phyloP scores from a whole-genome alignment of 768 basidiomycete species.

The Paxillus involutus region DNA sequence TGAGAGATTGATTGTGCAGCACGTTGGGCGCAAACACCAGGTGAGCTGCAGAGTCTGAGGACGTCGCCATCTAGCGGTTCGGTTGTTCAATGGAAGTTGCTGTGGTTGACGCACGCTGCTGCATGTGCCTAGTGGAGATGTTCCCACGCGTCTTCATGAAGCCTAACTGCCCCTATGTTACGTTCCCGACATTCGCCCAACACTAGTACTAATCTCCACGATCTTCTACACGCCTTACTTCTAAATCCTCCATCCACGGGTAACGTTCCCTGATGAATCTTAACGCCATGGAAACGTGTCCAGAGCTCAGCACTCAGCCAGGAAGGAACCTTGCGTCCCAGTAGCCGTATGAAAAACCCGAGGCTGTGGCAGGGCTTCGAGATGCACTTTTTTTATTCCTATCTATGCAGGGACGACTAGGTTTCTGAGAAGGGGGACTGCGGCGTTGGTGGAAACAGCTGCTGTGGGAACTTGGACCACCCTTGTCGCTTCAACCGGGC shows the following conservation, averaged over 20 bases:
- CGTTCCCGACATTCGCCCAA: no score
- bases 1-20: constrained; percentile 56
- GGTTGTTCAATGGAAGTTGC: background rate
- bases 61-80: constrained; percentile 41
- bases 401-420: background rate
- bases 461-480: background rate
- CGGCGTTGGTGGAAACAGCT: background rate
- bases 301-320: no score
- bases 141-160: constrained; percentile 16
- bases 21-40: constrained; percentile 69
- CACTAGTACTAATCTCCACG: no score
- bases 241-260: no score
- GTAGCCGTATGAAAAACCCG: background rate
- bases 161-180: background rate
- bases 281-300: no score
- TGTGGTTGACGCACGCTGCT: background rate
- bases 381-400: background rate
- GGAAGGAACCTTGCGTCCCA: background rate
- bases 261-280: no score
- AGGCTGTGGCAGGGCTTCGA: background rate
- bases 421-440: background rate
- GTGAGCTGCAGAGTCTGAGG: constrained; percentile 52
- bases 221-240: no score
- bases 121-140: background rate
- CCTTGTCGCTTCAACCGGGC: background rate